Conservation (phyloP, 176 grass and related monocot species). For the Zea mays region Zm-B73-REFERENCE-NAM-5.0 NC_050099.1:118625001-118625500, state of each 20-base stretch:
- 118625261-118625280: neutral
- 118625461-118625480: slow-evolving; percentile 8
- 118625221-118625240: neutral
- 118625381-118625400: slow-evolving; percentile 62
- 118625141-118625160: too few species aligned
- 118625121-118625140: neutral
- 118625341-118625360: neutral
- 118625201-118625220: neutral
- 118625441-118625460: slow-evolving; percentile 84
- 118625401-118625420: slow-evolving; percentile 87
- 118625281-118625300: neutral
- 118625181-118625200: neutral
- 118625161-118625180: neutral
- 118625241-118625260: neutral
- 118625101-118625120: neutral
- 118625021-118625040: neutral
- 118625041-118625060: neutral
- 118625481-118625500: slow-evolving; percentile 1
- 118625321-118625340: too few species aligned
- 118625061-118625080: neutral
- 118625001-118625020: neutral
- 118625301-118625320: too few species aligned
- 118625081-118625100: neutral
- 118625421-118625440: slow-evolving; percentile 88
- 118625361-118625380: neutral